Base-by-base conservation (phyloP, 345 rosid species). In the Lumnitzera littorea region DNA sequence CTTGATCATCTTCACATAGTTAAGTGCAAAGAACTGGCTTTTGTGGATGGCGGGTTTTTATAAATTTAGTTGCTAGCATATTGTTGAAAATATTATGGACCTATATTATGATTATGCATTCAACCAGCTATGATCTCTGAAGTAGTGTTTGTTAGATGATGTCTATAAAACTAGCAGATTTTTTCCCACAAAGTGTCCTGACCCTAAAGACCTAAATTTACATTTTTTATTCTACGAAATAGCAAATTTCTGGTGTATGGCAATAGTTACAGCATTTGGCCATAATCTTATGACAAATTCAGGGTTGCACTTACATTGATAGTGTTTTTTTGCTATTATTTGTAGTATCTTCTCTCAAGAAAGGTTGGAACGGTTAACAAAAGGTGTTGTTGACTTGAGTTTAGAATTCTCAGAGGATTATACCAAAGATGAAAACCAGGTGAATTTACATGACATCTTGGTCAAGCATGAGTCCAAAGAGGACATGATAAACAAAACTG, bases 271-370 rank as follows among this genome's bases (percentile, higher is more conserved):
- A 36, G 7, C 3, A 36, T 36, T 36, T 36, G 43, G 43, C 43
- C 43, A 36, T 36, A 36, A 36, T 36, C 43, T 36, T 36, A 1
- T 36, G 43, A 36, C 43, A 36, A 36, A 36, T 36, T 36, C 0
- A 36, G 10, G 43, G 43, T 36, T 36, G 48, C 24, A 56, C 16
- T 48, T 24, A 7, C 29, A 15, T 60, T 74, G 51, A 65, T 64
- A 12, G 23, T 60, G 43, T 60, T 58, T 58, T 51, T 66, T 17
- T 57, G 36, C 36, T 46, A 60, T 70, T 60, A 62, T 60, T 16
- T 72, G 74, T 65, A 92, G 98, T 76, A 87, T 92, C 68, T 89
- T 92, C 68, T 72, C 77, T 47, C 91, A 92, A 78, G 96, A 92
- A 75, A 87, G 98, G 77, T 78, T 92, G 78, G 96, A 89, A 67